Conservation (phyloP, 2,329 filamentous ascomycete genomes). For the Clonostachys solani region DNA sequence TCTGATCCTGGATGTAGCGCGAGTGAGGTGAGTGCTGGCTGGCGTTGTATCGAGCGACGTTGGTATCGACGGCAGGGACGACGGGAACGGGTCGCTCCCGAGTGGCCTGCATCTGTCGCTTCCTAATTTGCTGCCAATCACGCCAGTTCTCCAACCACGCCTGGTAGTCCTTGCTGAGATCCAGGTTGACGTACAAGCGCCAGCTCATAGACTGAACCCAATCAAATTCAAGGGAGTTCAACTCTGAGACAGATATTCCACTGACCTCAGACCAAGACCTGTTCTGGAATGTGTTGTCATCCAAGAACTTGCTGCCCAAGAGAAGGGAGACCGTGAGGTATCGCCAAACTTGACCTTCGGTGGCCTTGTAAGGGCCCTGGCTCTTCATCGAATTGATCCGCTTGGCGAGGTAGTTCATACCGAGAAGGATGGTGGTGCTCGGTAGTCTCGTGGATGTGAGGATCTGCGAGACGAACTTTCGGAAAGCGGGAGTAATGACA, state of each 20-base stretch:
- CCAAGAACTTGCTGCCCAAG: constrained; percentile 90
- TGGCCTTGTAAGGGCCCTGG: constrained; percentile 49
- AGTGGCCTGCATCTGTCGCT: constrained; percentile 42
- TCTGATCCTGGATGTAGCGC: constrained; percentile 50
- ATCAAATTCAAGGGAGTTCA: constrained; percentile 82
- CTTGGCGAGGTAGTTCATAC: constrained; percentile 84
- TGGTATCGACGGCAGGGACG: constrained; percentile 41
- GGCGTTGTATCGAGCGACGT: constrained; percentile 31
- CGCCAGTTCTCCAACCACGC: constrained; percentile 60
- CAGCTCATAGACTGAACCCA: constrained; percentile 83
- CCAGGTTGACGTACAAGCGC: constrained; percentile 81
- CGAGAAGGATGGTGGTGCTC: constrained; percentile 85
- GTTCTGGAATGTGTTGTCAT: constrained; percentile 98
- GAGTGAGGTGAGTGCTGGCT: constrained; percentile 28
- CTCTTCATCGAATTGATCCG: constrained; percentile 71
- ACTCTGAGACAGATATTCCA: constrained; percentile 76
- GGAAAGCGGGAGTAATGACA: constrained; percentile 65
- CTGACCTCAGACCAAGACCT: constrained; percentile 95
- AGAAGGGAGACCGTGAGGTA: constrained; percentile 82
- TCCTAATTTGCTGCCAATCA: constrained; percentile 52
- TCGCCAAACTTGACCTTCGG: constrained; percentile 75
- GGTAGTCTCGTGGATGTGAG: constrained; percentile 86
- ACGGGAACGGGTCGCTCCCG: constrained; percentile 46
- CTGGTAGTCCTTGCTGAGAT: constrained; percentile 67
- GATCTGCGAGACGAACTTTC: constrained; percentile 89